A percentile compares a stretch with the other conserved stretches of the same genome.
Conservation (phyloP, 1,284 basidiomycete genomes). For the Trametes polyzona region DNA sequence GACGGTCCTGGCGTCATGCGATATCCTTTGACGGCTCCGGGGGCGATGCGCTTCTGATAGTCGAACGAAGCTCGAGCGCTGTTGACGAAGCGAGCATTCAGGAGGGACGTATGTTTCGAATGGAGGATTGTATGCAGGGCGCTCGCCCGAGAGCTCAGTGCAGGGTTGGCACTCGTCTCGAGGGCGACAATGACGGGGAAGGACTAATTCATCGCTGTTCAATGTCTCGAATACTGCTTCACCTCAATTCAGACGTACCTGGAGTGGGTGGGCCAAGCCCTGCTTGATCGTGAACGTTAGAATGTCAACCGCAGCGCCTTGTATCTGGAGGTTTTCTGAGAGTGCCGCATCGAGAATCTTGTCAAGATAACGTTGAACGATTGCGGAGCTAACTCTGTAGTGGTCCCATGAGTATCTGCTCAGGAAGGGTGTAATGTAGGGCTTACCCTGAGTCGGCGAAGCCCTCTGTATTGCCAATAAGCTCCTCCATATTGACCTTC, state of each 20-base stretch:
- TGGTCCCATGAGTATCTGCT: conserved; percentile 4
- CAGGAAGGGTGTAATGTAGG: conserved; percentile 2
- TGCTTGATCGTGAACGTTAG: conserved; percentile 92
- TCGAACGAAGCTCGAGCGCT: conserved; percentile 82
- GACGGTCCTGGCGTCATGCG: conserved; percentile 57
- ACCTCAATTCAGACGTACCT: conserved; percentile 48
- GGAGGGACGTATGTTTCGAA: conserved; percentile 86
- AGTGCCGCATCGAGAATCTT: conserved; percentile 84
- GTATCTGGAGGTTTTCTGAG: conserved; percentile 71
- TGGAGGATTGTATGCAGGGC: conserved; percentile 84
- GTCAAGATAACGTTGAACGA: conserved; percentile 90
- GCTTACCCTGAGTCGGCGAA: conserved; percentile 94
- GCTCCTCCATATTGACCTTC: conserved; percentile 86
- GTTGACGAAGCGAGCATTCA: conserved; percentile 84
- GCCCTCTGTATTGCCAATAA: conserved; percentile 92
- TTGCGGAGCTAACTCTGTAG: conserved; percentile 85
- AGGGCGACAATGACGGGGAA: conserved; percentile 93
- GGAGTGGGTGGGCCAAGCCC: conserved; percentile 93
- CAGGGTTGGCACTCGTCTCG: conserved; percentile 76
- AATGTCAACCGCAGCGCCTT: conserved; percentile 88
- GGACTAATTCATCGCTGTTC: conserved; percentile 54
- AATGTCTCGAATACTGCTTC: background rate
- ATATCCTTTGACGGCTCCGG: conserved; percentile 59
- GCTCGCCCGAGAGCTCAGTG: conserved; percentile 76
- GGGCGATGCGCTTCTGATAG: conserved; percentile 72